Percentiles rank a stretch among this genome's conserved stretches.
phyloP scores from a whole-genome alignment of 2,329 filamentous ascomycete genomes.

The Coniella lustricola region DNA sequence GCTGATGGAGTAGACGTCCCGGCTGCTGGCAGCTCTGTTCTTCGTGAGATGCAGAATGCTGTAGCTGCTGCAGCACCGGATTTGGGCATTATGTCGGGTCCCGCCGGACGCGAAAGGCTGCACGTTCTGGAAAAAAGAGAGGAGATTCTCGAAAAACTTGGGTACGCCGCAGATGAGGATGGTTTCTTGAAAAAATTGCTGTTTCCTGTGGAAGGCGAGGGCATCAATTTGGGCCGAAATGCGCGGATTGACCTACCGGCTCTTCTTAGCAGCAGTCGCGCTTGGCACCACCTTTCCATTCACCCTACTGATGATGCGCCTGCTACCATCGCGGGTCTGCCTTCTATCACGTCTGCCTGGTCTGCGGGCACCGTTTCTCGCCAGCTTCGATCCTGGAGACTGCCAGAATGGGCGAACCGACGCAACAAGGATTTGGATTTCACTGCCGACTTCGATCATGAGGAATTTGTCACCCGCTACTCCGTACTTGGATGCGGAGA shows the following conservation, averaged over 20 bases:
- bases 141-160: conserved; percentile 77
- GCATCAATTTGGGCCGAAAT: conserved; percentile 70
- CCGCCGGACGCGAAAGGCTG: conserved; percentile 64
- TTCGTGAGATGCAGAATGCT: conserved; percentile 81
- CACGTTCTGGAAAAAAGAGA: conserved; percentile 76
- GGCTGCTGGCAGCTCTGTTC: conserved; percentile 68
- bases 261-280: conserved; percentile 73
- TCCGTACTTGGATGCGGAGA: conserved; percentile 77
- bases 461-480: conserved; percentile 85
- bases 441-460: conserved; percentile 90
- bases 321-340: conserved; percentile 62
- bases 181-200: conserved; percentile 77
- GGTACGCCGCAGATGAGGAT: conserved; percentile 71
- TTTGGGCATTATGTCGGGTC: conserved; percentile 64
- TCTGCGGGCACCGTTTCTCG: conserved; percentile 88
- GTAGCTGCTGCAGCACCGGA: conserved; percentile 71
- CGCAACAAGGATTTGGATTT: conserved; percentile 88
- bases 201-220: conserved; percentile 69
- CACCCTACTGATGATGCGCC: conserved; percentile 88
- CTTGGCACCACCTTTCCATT: conserved; percentile 90
- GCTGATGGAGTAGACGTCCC: conserved; percentile 80
- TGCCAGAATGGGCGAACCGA: conserved; percentile 94
- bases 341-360: conserved; percentile 75
- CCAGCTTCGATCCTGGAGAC: conserved; percentile 85
- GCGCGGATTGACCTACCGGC: conserved; percentile 73